These are phyloP conservation scores for Anastatica hierochuntica DNA, from an alignment of 345 rosid species.

Conservation along the genomic window DNA sequence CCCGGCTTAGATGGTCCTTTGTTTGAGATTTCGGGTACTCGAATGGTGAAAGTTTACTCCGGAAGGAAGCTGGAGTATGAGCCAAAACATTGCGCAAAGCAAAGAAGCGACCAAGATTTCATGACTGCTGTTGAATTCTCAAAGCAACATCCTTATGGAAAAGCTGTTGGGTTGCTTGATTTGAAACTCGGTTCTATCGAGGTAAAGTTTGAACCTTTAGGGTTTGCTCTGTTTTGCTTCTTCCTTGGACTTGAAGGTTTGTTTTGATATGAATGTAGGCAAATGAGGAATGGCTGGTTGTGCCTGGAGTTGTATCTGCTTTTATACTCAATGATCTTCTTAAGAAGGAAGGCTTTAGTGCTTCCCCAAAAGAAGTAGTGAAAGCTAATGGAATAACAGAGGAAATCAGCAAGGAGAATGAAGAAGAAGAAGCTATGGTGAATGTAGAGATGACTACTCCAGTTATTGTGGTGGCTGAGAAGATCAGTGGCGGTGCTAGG, in stretches of 20 bases:
- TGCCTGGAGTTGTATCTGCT: slow-evolving; percentile 46
- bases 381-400: slow-evolving; percentile 11
- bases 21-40: slow-evolving; percentile 54
- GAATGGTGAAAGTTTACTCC: slow-evolving; percentile 44
- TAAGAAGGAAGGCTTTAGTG: too few relatives aligned
- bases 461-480: slow-evolving; percentile 9
- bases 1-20: slow-evolving; percentile 31
- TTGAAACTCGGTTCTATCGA: slow-evolving; percentile 41
- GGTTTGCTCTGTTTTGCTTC: too few relatives aligned
- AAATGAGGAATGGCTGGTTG: slow-evolving; percentile 50
- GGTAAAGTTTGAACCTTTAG: slow-evolving; percentile 31
- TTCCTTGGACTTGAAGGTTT: too few relatives aligned
- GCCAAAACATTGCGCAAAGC: slow-evolving; percentile 37
- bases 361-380: too few relatives aligned
- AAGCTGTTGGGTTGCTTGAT: slow-evolving; percentile 70
- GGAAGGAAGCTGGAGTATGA: slow-evolving; percentile 82
- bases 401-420: background rate
- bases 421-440: slow-evolving; percentile 20
- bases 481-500: too few relatives aligned
- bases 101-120: slow-evolving; percentile 47
- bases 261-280: slow-evolving; percentile 38
- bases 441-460: background rate
- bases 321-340: slow-evolving; percentile 40
- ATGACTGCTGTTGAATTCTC: slow-evolving; percentile 82
- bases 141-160: slow-evolving; percentile 64